Base-by-base conservation (phyloP, 1,284 basidiomycete species). In the Sphagnurus paluster region DNA sequence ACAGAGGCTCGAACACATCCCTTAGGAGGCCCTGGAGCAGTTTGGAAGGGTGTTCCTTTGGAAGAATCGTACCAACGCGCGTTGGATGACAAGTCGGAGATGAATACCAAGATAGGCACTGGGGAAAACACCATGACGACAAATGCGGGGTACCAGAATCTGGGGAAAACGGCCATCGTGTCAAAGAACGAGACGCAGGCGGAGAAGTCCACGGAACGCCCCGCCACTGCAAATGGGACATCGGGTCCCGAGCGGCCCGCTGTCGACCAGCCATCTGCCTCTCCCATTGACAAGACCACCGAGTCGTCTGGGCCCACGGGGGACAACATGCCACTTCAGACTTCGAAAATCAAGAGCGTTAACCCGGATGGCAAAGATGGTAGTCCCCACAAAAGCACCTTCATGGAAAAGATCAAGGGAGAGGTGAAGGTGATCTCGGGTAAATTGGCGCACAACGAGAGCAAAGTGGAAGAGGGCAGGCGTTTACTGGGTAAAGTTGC, bases 371-470 rank as follows among this genome's bases (percentile, higher is more conserved):
- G 32, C 21, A 40, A 26, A 24, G 30, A 40, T 10, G 16, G 38
- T 8, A 45, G 42, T 33, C 43, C 50, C 21, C 49, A 41, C 14
- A 48, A 35, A 13, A 50, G 48, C 30, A 41, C 64, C 17, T 74
- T 80, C 48, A 67, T 79, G 64, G 67, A 74, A 48, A 77, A 73
- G 64, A 63, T 81, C 52, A 76, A 71, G 59, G 77, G 77, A 13
- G 78, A 78, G 59, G 71, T 74, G 53, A 79, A 77, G 59, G 62
- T 78, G 7, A 54, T 81, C 16, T 64, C 71, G 4, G 78, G 79
- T 1, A 78, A 75, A 63, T 57, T 79, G 42, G 71, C 70, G 39
- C 63, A 72, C 39, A 72, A 76, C 51, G 66, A 68, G 42, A 68
- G 65, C 42, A 78, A 75, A 65, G 67, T 79, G 11, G 70, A 73